phyloP scores from a whole-genome alignment of 371 early-diverging fungal species.

The Lichtheimia hyalospora region DNA sequence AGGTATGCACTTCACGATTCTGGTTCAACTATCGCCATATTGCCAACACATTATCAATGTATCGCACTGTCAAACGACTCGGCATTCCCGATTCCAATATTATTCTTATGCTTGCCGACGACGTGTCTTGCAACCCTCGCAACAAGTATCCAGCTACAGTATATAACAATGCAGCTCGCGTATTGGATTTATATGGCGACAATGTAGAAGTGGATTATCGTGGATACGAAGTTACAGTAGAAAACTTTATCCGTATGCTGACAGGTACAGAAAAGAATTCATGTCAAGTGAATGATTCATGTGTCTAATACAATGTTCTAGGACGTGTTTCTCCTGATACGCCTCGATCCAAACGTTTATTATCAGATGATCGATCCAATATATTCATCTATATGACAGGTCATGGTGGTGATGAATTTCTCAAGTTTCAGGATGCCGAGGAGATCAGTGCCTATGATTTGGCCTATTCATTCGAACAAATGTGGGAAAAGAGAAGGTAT shows the following conservation, averaged over 20 bases:
- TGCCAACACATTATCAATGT: slow-evolving; percentile 94
- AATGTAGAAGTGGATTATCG: slow-evolving; percentile 97
- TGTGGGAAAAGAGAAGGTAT: slow-evolving; percentile 90
- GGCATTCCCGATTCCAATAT: slow-evolving; percentile 98
- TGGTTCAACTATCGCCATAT: slow-evolving; percentile 98
- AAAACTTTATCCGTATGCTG: slow-evolving; percentile 93
- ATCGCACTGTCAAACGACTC: slow-evolving; percentile 95
- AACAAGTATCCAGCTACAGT: slow-evolving; percentile 92
- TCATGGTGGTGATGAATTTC: slow-evolving; percentile 96
- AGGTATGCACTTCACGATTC: slow-evolving; percentile 95
- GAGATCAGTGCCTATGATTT: slow-evolving; percentile 93
- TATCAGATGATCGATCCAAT: slow-evolving; percentile 93
- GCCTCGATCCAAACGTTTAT: slow-evolving; percentile 87
- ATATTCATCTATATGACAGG: slow-evolving; percentile 97
- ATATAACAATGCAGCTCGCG: slow-evolving; percentile 82
- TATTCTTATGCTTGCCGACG: slow-evolving; percentile 97
- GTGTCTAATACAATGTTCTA: slow-evolving; percentile 2
- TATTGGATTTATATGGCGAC: slow-evolving; percentile 88
- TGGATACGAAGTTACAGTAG: slow-evolving; percentile 97
- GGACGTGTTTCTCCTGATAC: slow-evolving; percentile 77
- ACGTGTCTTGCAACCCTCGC: slow-evolving; percentile 95
- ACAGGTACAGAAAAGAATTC: slow-evolving; percentile 59
- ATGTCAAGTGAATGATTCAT: not conserved
- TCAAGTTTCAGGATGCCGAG: slow-evolving; percentile 97
- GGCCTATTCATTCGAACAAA: slow-evolving; percentile 94